Evolutionary conservation across 208 protist species (phyloP), one percentile per base, ranked within the genome.

Genomic region (Leptomonas seymouri): DNA sequence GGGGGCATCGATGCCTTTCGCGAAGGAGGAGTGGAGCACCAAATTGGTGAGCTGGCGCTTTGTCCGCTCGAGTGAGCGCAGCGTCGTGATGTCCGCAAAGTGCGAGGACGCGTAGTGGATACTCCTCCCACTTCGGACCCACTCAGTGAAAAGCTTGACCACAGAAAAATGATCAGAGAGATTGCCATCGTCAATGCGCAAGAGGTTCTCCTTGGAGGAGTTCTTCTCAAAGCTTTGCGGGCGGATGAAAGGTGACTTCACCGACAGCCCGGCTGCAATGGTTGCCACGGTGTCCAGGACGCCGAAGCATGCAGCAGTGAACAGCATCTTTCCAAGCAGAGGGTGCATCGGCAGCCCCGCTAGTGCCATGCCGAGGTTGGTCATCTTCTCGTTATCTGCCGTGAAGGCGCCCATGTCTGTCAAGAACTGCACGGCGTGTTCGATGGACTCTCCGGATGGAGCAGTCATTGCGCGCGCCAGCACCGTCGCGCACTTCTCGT

Each of bases 241-340:
- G 31, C 85, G 86, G 30, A 95, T 76, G 62, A 94, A 95, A 2
- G 82, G 82, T 39, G 88, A 90, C 71, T 95, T 97, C 30, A 85
- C 79, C 16, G 86, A 92, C 39, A 96, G 78, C 7, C 85, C 90
- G 9, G 91, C 94, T 20, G 94, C 91, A 64, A 97, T 90, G 1
- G 84, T 96, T n/a, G 86, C 85, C 44, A 95, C 76, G 3, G 92
- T 81, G 44, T 97, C 90, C 34, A 97, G 76, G 31, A 95, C 90
- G 51, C 91, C 91, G 41, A 97, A 88, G 71, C 87, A 93, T 39
- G 84, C 78, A 18, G 85, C 91, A n/a, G 82, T 77, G 61, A 97
- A 84, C n/a, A 97, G 81, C 91, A 96, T 96, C 77, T 96, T 96
- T 27, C 90, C 91, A 23, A 95, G 82, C n/a, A 90, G 68, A n/a